Evolutionary conservation across 768 basidiomycete genomes (phyloP), one percentile per base, ranked within the genome.

Genomic region (Tubosaeta sp.): DNA sequence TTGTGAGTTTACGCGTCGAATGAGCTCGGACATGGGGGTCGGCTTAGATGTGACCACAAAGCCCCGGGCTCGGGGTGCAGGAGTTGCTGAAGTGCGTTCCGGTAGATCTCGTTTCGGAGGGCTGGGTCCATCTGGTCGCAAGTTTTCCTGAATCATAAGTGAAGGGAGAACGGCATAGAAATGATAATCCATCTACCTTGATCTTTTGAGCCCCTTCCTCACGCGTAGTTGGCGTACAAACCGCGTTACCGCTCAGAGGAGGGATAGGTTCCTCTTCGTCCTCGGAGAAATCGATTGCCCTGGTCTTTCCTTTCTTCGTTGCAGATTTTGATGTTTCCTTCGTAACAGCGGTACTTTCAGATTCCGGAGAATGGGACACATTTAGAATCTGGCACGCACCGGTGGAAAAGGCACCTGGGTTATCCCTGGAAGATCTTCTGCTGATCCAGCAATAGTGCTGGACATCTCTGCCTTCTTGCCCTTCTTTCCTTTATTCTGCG

Each of bases 1-100:
- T 52, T 79, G 73, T 1, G 85, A 81, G 61, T 82, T 84, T 27
- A 81, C 87, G 48, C 81, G 83, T 43, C 80, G 78, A 54, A 90
- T 87, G 55, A 89, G 79, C 64, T 89, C 88, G 44, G 81, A 77
- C 84, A 90, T 86, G 4, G 85, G 78, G 3, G 81, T 80, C 21
- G 75, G 66, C 56, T 76, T 82, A 4, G 78, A 71, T n/a, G 76
- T 77, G 52, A 80, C 72, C 42, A 77, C 75, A 53, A 79, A 76
- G 2, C 57, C 39, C 40, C 63, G 64, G 39, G 35, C 44, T 38
- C 50, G 54, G 6, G 19, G 43, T 40, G 52, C 39, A 44, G 62
- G 24, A 13, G 52, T 40, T 13, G 51, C 31, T n/a, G 52, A 53
- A 12, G 43, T 44, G 9, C 38, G 53, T 10, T 61, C 56, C 25